Conservation (phyloP, 2,329 filamentous ascomycete genomes). For the Didymella sp. region DNA sequence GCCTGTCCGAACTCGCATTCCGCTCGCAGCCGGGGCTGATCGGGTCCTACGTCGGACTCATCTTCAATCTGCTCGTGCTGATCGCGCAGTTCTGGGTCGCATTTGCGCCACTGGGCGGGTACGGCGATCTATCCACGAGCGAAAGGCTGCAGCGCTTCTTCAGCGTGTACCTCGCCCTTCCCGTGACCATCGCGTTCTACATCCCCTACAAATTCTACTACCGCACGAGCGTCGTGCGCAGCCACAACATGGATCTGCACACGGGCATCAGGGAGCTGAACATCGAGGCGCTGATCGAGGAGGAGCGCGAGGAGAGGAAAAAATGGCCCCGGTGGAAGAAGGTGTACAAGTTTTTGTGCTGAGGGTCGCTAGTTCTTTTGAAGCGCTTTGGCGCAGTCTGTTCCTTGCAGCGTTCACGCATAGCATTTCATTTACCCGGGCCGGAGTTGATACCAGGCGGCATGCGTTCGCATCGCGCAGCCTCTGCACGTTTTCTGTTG, state of each 20-base stretch:
- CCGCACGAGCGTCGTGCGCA: conserved; percentile 70
- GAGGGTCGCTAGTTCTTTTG: conserved; percentile 5
- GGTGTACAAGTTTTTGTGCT: conserved; percentile 59
- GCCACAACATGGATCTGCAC: conserved; percentile 81
- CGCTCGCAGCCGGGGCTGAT: conserved; percentile 76
- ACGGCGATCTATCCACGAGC: conserved; percentile 52
- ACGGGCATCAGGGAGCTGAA: conserved; percentile 88
- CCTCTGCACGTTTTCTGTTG: conserved; percentile 26
- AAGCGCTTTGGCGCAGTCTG: conserved; percentile 8
- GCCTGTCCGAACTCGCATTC: conserved; percentile 81
- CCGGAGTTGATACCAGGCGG: conserved; percentile 43
- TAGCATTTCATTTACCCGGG: conserved; percentile 5
- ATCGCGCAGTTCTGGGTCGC: conserved; percentile 89
- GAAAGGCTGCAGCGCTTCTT: conserved; percentile 73
- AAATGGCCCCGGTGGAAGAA: conserved; percentile 59
- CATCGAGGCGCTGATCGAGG: conserved; percentile 75
- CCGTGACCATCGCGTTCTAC: conserved; percentile 73
- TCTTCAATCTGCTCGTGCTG: conserved; percentile 77
- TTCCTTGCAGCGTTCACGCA: conserved; percentile 27
- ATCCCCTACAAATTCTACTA: conserved; percentile 77
- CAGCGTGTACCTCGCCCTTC: conserved; percentile 72
- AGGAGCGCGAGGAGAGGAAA: conserved; percentile 77
- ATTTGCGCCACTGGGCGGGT: conserved; percentile 73
- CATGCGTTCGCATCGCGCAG: conserved; percentile 38
- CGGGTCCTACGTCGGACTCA: conserved; percentile 81